Evolutionary conservation across 129 eudicot genomes (phyloP).

Genomic region (sunflower (Helianthus annuus)): HanXRQr2.0-SUNRISE NC_035448.2:170709221-170709720

Average conservation of each 20-base stretch:
- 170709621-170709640: constrained; percentile 13
- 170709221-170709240: no score
- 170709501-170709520: constrained; percentile 28
- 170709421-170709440: neutral
- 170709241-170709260: no score
- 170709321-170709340: neutral
- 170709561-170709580: constrained; percentile 21
- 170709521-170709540: constrained; percentile 31
- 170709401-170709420: neutral
- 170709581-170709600: constrained; percentile 1
- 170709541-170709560: constrained; percentile 30
- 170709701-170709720: constrained; percentile 27
- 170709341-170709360: neutral
- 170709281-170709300: no score
- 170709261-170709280: no score
- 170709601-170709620: constrained; percentile 30
- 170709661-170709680: neutral
- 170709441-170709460: neutral
- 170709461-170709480: constrained; percentile 22
- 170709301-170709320: no score
- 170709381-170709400: neutral
- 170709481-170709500: constrained; percentile 14
- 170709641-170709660: no score
- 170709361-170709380: neutral
- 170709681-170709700: constrained; percentile 10